Conservation (phyloP, 2,329 filamentous ascomycete species). For the Aspergillus aculeatinus region DNA sequence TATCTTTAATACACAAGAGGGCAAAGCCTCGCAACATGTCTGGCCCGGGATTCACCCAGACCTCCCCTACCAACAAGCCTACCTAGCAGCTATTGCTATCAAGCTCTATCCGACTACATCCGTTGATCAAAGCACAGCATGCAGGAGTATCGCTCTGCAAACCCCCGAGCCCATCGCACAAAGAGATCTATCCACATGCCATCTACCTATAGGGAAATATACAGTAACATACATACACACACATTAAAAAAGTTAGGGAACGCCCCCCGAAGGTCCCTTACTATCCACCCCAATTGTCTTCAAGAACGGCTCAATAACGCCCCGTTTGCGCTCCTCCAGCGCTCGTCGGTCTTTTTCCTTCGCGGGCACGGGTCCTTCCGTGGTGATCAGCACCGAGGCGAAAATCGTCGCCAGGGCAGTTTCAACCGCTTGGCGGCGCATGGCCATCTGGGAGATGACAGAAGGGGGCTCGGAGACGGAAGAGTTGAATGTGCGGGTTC, state of each 20-base stretch:
- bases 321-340: conserved; percentile 63
- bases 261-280: conserved; percentile 33
- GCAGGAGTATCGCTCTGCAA: too few relatives aligned
- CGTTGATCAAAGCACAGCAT: too few relatives aligned
- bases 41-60: too few relatives aligned
- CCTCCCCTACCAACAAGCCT: too few relatives aligned
- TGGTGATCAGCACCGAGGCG: conserved; percentile 61
- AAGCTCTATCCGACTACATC: too few relatives aligned
- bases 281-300: conserved; percentile 39
- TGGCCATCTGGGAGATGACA: conserved; percentile 47
- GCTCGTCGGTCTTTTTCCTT: conserved; percentile 61
- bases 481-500: conserved; percentile 23
- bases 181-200: neutral
- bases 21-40: too few relatives aligned
- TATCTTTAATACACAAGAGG: too few relatives aligned
- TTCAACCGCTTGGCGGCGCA: conserved; percentile 61
- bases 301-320: conserved; percentile 70
- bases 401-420: conserved; percentile 65
- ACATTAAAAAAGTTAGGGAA: conserved; percentile 5
- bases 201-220: neutral
- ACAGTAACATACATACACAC: neutral
- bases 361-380: conserved; percentile 34
- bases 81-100: too few relatives aligned
- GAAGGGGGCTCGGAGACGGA: conserved; percentile 30
- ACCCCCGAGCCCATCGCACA: too few relatives aligned